These are phyloP conservation scores for Castanospermum australe DNA, from an alignment of 306 rosid species.

Conservation along the genomic window DNA sequence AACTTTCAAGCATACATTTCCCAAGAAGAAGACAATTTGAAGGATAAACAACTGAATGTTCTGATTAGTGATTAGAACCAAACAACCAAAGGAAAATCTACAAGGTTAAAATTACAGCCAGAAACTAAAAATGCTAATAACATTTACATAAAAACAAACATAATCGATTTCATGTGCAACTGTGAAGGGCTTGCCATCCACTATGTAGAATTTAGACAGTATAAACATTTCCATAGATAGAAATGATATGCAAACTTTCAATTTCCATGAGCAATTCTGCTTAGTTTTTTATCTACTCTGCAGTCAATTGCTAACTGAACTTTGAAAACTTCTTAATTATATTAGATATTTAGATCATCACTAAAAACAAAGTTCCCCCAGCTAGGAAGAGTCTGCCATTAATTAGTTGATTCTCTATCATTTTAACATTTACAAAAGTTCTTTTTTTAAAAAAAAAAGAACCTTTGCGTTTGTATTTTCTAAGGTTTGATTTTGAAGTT, in stretches of 20 bases:
- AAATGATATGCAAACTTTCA: not conserved
- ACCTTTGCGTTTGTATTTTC: not conserved
- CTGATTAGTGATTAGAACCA: not conserved
- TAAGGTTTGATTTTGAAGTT: not conserved
- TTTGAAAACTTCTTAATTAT: not conserved
- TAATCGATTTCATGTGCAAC: not conserved
- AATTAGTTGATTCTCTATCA: not conserved
- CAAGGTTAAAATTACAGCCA: not conserved
- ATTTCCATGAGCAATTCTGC: not conserved
- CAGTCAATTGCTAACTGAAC: no score
- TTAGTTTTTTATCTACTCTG: not conserved
- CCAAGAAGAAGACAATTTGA: not conserved
- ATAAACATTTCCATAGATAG: not conserved
- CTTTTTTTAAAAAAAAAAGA: not conserved
- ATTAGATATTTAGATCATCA: not conserved
- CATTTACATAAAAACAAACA: not conserved
- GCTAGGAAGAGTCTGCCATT: not conserved
- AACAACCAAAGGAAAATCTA: conserved; percentile 5
- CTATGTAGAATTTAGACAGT: no score
- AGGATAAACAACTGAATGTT: not conserved
- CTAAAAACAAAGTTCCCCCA: not conserved
- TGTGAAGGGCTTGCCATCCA: not conserved
- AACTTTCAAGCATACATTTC: not conserved
- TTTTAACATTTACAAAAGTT: not conserved
- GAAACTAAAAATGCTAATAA: not conserved